Base-by-base conservation (phyloP, 163 green algal genomes). In the Picocystis sp. region DNA sequence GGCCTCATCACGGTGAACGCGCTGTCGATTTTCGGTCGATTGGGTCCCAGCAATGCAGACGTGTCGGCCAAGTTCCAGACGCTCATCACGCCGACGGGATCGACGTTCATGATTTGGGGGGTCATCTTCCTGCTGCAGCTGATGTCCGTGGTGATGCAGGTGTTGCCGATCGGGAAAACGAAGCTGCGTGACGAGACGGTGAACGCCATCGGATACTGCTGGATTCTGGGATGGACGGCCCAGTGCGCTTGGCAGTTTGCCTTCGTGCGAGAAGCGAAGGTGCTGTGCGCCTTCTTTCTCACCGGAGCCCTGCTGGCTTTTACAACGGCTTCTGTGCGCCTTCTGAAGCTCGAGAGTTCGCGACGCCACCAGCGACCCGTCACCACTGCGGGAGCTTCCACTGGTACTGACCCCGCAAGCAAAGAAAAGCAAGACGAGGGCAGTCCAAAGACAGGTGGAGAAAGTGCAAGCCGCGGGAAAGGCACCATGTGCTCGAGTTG, bases 101-200 rank as follows among this genome's bases (percentile, higher is more conserved):
- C 24, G 73, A 69, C 73, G 0, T 80, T 78, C 45, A 60, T 55
- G 19, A 80, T 84, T 3, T 84, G 76, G 76, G 76, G 74, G 2
- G 1, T 77, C 1, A 84, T 84, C 12, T 82, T 79, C 25, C n/a
- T 45, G 0, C 53, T 83, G 22, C 59, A 83, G 35, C 74, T 70
- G 1, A n/a, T 68, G 3, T 71, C 65, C 1, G 55, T 57, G 0
- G 47, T 83, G 8, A 77, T 79, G 43, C 60, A 71, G 33, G 19
- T 62, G 2, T 23, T 80, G 0, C 65, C 65, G 24, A 41, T 50
- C 0, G 72, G 69, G 6, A 78, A 80, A 41, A 41, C 46, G 1
- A 22, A 45, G 9, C 57, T 56, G 11, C 56, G 54, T 9, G 63
- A 46, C 50, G 78, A 79, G 42, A 15, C 56, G 1, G 44, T 57